phyloP scores from a whole-genome alignment of 352 stramenopile species.

The Globisporangium uncinulatum region DNA sequence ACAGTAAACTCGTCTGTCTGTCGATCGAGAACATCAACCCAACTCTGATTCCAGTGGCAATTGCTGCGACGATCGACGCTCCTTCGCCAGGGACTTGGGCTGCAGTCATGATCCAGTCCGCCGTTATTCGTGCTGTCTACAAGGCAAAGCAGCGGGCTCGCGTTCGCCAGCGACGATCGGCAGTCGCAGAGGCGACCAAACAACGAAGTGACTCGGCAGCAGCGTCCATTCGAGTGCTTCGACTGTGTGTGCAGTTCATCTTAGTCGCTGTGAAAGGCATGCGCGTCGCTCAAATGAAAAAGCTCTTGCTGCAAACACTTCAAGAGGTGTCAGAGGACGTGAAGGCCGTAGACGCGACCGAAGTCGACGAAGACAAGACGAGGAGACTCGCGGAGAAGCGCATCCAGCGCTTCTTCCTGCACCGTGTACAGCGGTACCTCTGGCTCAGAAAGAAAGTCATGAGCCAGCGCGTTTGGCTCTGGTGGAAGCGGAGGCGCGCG shows the following conservation, averaged over 20 bases:
- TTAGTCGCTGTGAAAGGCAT: conserved; percentile 26
- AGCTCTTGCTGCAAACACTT: conserved; percentile 29
- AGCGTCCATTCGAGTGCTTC: conserved; percentile 16
- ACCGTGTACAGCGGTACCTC: conserved; percentile 36
- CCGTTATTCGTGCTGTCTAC: conserved; percentile 14
- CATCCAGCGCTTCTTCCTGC: conserved; percentile 49
- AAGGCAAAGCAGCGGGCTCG: conserved; percentile 1
- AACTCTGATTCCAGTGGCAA: too few species aligned
- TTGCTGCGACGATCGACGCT: background rate
- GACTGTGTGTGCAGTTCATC: conserved; percentile 26
- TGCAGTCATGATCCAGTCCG: conserved; percentile 32
- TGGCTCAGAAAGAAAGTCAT: conserved; percentile 44
- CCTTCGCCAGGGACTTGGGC: conserved; percentile 23
- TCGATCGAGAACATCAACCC: too few species aligned
- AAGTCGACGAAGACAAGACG: background rate
- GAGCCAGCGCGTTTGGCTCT: conserved; percentile 31
- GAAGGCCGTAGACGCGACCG: conserved; percentile 5
- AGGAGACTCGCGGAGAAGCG: conserved; percentile 20
- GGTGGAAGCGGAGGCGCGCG: conserved; percentile 30
- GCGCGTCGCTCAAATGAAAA: conserved; percentile 28
- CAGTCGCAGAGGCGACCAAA: background rate
- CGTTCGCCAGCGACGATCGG: background rate
- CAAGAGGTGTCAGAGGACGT: conserved; percentile 34
- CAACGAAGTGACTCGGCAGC: conserved; percentile 8
- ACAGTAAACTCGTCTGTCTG: too few species aligned